Conservation (phyloP, 2,329 filamentous ascomycete species). For the Sarocladiaceae sp. region DNA sequence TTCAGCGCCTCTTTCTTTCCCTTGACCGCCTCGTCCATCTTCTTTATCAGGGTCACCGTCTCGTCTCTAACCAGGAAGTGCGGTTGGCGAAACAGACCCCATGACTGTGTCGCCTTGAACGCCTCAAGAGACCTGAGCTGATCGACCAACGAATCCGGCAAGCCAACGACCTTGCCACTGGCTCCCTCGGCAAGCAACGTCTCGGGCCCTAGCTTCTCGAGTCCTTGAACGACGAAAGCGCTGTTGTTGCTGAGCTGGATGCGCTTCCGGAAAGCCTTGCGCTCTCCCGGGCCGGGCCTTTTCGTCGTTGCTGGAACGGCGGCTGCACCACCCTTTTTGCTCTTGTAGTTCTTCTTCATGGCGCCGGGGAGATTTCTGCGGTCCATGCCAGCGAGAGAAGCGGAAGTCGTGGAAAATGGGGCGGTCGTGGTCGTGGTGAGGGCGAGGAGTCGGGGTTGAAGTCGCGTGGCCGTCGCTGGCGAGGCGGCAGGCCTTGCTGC, state of each 20-base stretch:
- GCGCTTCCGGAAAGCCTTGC: constrained; percentile 79
- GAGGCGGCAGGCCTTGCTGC: constrained; percentile 27
- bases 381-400: constrained; percentile 24
- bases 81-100: constrained; percentile 78
- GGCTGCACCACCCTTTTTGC: constrained; percentile 21
- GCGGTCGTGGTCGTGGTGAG: constrained; percentile 20
- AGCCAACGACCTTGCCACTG: constrained; percentile 59
- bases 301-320: constrained; percentile 33
- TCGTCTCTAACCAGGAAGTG: constrained; percentile 73
- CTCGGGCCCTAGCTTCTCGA: constrained; percentile 53
- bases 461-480: constrained; percentile 25
- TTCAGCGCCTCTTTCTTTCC: constrained; percentile 47
- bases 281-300: constrained; percentile 64
- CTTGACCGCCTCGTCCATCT: constrained; percentile 49
- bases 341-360: constrained; percentile 45
- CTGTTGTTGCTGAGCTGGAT: constrained; percentile 93
- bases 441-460: constrained; percentile 20
- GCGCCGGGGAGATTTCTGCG: constrained; percentile 29
- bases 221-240: constrained; percentile 67
- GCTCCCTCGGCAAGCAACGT: constrained; percentile 49
- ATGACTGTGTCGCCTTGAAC: constrained; percentile 86
- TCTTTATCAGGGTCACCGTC: constrained; percentile 63
- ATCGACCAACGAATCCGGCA: constrained; percentile 68
- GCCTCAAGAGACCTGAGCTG: constrained; percentile 76
- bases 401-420: constrained; percentile 33